Percentiles rank a stretch among this genome's conserved stretches.
Evolutionary conservation across 495 filamentous ascomycete species (phyloP).

Genomic region (Lindgomyces ingoldianus): DNA sequence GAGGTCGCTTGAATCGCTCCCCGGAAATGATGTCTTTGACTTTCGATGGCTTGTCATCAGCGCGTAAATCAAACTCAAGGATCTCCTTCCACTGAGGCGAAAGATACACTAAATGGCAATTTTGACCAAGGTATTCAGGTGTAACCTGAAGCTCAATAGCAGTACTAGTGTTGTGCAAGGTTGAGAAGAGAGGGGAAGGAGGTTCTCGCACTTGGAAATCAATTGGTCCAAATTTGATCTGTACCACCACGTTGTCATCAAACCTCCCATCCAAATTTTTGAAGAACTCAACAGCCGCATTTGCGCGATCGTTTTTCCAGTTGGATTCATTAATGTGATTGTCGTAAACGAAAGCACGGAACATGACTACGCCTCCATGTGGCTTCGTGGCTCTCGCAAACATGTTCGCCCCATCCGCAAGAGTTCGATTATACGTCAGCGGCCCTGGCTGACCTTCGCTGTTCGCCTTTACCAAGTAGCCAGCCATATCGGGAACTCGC

Average conservation of each 20-base stretch:
- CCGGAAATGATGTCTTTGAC: slow-evolving; percentile 62
- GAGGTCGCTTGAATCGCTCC: slow-evolving; percentile 57
- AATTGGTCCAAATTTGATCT: slow-evolving; percentile 74
- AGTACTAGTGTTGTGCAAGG: slow-evolving; percentile 57
- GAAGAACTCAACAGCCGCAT: slow-evolving; percentile 69
- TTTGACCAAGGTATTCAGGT: slow-evolving; percentile 73
- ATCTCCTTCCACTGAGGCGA: slow-evolving; percentile 68
- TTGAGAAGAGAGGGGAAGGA: slow-evolving; percentile 67
- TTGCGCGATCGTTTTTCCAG: slow-evolving; percentile 69
- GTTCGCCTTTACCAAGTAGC: slow-evolving; percentile 72
- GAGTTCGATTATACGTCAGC: slow-evolving; percentile 66
- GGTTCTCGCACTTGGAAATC: slow-evolving; percentile 78
- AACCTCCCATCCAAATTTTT: slow-evolving; percentile 64
- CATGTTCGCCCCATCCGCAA: slow-evolving; percentile 69
- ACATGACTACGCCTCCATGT: slow-evolving; percentile 69
- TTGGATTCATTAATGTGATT: slow-evolving; percentile 59
- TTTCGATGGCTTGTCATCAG: slow-evolving; percentile 56
- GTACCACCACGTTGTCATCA: slow-evolving; percentile 68
- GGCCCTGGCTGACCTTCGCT: slow-evolving; percentile 75
- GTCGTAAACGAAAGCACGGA: slow-evolving; percentile 70
- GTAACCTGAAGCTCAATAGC: slow-evolving; percentile 68
- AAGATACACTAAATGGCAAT: slow-evolving; percentile 67
- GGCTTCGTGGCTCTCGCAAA: slow-evolving; percentile 63
- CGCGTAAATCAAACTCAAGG: slow-evolving; percentile 65
- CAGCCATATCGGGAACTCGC: slow-evolving; percentile 65